phyloP scores from a whole-genome alignment of 2,329 filamentous ascomycete genomes.

The Colletotrichum lentis region DNA sequence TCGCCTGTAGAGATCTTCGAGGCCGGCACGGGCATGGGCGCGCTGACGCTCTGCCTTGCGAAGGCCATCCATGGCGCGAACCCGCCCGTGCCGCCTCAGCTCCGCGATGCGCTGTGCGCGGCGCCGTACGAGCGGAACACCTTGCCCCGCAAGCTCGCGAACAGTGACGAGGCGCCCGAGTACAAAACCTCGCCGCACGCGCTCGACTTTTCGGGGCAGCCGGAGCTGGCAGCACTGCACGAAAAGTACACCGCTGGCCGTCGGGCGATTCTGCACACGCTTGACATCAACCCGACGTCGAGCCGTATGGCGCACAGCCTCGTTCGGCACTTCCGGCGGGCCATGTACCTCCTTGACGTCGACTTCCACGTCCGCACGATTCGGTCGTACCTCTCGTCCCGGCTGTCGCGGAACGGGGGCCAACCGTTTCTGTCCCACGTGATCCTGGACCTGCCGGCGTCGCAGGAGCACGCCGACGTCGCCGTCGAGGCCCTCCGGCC shows the following conservation, averaged over 20 bases:
- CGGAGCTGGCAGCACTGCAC: conserved; percentile 47
- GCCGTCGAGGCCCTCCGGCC: conserved; percentile 67
- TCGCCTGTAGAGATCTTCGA: conserved; percentile 78
- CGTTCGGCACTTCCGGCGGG: conserved; percentile 72
- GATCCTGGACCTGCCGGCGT: conserved; percentile 76
- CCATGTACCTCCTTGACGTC: conserved; percentile 73
- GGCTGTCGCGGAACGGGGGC: conserved; percentile 53
- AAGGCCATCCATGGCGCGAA: conserved; percentile 80
- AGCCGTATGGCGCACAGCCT: conserved; percentile 70
- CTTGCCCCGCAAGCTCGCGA: conserved; percentile 27
- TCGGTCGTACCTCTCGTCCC: conserved; percentile 66
- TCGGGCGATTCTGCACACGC: conserved; percentile 75
- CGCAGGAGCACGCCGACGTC: conserved; percentile 57
- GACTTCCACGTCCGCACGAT: conserved; percentile 78
- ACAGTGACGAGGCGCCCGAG: conserved; percentile 35
- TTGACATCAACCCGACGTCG: conserved; percentile 71
- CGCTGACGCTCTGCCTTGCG: conserved; percentile 77
- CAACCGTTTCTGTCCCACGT: conserved; percentile 75
- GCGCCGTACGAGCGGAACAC: conserved; percentile 33
- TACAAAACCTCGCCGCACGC: conserved; percentile 28
- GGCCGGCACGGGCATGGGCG: conserved; percentile 85
- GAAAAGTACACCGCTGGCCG: conserved; percentile 60
- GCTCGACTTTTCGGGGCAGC: conserved; percentile 37
- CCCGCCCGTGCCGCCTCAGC: conserved; percentile 55
- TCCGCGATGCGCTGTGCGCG: conserved; percentile 45